phyloP scores from a whole-genome alignment of 192 early-diverging fungal species.

The Entophlyctis luteolus region DNA sequence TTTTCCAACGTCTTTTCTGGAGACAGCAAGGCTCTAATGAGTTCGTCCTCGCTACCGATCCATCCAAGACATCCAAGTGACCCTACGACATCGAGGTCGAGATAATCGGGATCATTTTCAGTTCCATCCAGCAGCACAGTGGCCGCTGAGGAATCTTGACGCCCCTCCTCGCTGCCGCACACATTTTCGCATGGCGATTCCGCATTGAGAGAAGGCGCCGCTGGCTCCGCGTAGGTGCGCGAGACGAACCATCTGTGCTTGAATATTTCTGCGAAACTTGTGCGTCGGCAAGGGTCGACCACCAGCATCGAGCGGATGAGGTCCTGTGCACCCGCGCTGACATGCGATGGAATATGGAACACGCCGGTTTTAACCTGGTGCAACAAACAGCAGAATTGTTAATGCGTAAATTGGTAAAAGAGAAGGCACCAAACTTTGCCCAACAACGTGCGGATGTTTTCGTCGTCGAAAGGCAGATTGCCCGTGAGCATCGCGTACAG shows the following conservation, averaged over 20 bases:
- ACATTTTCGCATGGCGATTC: no score
- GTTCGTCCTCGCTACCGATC: constrained; percentile 34
- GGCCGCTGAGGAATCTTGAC: no score
- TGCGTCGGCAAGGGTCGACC: constrained; percentile 69
- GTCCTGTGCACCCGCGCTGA: constrained; percentile 71
- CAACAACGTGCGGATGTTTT: constrained; percentile 63
- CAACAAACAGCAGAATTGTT: constrained; percentile 31
- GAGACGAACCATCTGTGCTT: constrained; percentile 60
- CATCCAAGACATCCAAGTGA: constrained; percentile 49
- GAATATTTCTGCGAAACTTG: constrained; percentile 54
- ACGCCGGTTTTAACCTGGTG: constrained; percentile 51
- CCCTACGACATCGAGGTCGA: constrained; percentile 48
- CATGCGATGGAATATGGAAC: constrained; percentile 77
- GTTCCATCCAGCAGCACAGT: no score
- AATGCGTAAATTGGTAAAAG: background rate
- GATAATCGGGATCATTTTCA: constrained; percentile 21
- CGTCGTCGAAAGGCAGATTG: constrained; percentile 72
- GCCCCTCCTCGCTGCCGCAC: no score
- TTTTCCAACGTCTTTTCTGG: constrained; percentile 41
- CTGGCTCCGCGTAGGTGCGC: no score
- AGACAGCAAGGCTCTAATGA: background rate
- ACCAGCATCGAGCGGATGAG: constrained; percentile 86
- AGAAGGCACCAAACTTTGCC: constrained; percentile 51
- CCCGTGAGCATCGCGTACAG: constrained; percentile 68
- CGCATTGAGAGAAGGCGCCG: no score